These are phyloP conservation scores for Oryza meyeriana DNA, from an alignment of 176 grass and related monocot genomes.

Conservation along the genomic window DNA sequence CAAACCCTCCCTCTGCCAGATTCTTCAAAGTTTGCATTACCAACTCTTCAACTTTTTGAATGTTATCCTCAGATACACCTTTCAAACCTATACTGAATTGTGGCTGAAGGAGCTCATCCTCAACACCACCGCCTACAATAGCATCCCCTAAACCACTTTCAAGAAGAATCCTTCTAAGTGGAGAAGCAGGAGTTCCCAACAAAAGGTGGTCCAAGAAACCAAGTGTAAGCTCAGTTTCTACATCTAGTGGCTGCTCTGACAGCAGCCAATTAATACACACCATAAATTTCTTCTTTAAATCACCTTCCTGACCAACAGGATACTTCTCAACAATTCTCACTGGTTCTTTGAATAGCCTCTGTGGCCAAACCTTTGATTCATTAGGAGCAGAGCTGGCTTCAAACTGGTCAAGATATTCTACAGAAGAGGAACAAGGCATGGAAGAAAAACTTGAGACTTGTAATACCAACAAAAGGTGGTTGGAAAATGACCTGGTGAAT, in stretches of 20 bases:
- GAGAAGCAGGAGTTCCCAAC: conserved; percentile 91
- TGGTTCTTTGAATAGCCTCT: conserved; percentile 85
- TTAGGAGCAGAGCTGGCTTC: conserved; percentile 68
- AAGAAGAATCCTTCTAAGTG: conserved; percentile 81
- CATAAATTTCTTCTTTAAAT: conserved; percentile 96
- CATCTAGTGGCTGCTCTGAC: conserved; percentile 71
- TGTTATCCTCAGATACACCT: conserved; percentile 77
- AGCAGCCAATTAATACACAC: conserved; percentile 96
- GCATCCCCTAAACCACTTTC: conserved; percentile 92
- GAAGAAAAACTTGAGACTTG: background rate
- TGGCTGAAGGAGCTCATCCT: conserved; percentile 95
- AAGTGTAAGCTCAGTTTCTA: conserved; percentile 84
- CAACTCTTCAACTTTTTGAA: conserved; percentile 82
- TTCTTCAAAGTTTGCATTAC: conserved; percentile 78
- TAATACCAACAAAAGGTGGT: conserved; percentile 19
- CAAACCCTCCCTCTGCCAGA: conserved; percentile 78
- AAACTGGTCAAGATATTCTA: conserved; percentile 95
- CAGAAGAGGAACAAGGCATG: background rate
- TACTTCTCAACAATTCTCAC: conserved; percentile 83
- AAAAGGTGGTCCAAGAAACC: conserved; percentile 95
- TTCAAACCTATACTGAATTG: conserved; percentile 95
- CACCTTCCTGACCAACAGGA: conserved; percentile 70
- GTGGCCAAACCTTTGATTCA: conserved; percentile 75
- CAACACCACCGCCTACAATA: conserved; percentile 92
- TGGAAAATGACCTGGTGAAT: conserved; percentile 12